These are phyloP conservation scores for Dictyostelium brefeldianum DNA, from an alignment of 78 protist genomes.

Conservation along the genomic window DNA sequence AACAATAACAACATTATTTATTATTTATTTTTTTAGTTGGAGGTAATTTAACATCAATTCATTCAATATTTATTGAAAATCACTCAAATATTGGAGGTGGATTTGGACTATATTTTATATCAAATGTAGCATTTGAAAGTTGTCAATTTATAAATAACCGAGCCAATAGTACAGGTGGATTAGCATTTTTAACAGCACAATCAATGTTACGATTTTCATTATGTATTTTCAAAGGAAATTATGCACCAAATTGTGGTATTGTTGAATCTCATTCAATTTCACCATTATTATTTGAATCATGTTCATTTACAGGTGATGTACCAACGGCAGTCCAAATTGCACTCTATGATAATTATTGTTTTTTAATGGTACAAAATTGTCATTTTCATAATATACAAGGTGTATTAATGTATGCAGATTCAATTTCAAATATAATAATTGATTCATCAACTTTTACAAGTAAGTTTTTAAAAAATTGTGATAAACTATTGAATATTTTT, in stretches of 20 bases:
- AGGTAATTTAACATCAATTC: background rate
- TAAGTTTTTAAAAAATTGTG: too few relatives aligned
- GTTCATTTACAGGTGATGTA: constrained; percentile 17
- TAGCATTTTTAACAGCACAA: constrained; percentile 38
- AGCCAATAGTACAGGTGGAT: constrained; percentile 55
- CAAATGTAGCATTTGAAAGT: background rate
- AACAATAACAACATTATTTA: too few relatives aligned
- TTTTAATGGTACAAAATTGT: background rate
- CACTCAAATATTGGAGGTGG: constrained; percentile 64
- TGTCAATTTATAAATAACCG: constrained; percentile 18
- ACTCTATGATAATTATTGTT: constrained; percentile 57
- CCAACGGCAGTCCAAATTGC: constrained; percentile 35
- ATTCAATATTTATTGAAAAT: constrained; percentile 16
- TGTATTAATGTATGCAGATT: constrained; percentile 16
- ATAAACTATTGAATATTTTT: too few relatives aligned
- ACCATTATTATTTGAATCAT: background rate
- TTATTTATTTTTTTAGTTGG: constrained; percentile 16
- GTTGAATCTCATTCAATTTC: constrained; percentile 44
- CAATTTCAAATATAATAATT: constrained; percentile 11
- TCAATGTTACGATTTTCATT: constrained; percentile 1
- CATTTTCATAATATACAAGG: constrained; percentile 21
- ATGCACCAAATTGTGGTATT: constrained; percentile 54
- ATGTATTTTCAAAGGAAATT: constrained; percentile 29
- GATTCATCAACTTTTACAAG: constrained; percentile 12
- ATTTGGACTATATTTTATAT: constrained; percentile 30